Evolutionary conservation across 768 basidiomycete genomes (phyloP).

Genomic region (Tricholoma furcatifolium): DNA sequence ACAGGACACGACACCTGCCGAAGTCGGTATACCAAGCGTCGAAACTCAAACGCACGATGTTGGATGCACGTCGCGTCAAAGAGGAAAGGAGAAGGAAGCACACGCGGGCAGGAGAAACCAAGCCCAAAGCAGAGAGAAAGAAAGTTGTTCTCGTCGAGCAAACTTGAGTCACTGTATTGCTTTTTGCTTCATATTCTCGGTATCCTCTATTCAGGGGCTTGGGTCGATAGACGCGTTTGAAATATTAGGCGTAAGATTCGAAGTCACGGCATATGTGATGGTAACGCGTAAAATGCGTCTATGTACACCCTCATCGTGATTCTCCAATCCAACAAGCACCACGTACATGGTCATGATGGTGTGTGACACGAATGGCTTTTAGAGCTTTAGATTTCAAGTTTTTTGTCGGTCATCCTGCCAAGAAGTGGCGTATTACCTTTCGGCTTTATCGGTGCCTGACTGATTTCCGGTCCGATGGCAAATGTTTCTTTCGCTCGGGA

Average conservation of each 20-base stretch:
- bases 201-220: too few relatives aligned
- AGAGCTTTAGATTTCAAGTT: too few relatives aligned
- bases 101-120: constrained; percentile 79
- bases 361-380: too few relatives aligned
- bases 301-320: too few relatives aligned
- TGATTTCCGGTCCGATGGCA: background rate
- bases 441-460: constrained; percentile 4
- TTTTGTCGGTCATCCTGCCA: too few relatives aligned
- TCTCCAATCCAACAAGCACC: too few relatives aligned
- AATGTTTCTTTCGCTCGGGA: constrained; percentile 3
- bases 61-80: constrained; percentile 86
- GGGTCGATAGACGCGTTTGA: too few relatives aligned
- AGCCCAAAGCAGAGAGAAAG: constrained; percentile 90
- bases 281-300: too few relatives aligned
- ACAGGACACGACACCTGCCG: constrained; percentile 79
- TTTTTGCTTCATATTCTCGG: background rate
- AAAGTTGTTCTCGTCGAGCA: constrained; percentile 85
- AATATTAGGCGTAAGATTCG: too few relatives aligned
- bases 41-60: constrained; percentile 89
- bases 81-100: constrained; percentile 92
- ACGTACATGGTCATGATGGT: too few relatives aligned
- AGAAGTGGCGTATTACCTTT: background rate
- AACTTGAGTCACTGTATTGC: constrained; percentile 32
- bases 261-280: too few relatives aligned
- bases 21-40: constrained; percentile 88